Evolutionary conservation across 148 eudicot species (phyloP).

Genomic region (Dianthus caryophyllus): DNA sequence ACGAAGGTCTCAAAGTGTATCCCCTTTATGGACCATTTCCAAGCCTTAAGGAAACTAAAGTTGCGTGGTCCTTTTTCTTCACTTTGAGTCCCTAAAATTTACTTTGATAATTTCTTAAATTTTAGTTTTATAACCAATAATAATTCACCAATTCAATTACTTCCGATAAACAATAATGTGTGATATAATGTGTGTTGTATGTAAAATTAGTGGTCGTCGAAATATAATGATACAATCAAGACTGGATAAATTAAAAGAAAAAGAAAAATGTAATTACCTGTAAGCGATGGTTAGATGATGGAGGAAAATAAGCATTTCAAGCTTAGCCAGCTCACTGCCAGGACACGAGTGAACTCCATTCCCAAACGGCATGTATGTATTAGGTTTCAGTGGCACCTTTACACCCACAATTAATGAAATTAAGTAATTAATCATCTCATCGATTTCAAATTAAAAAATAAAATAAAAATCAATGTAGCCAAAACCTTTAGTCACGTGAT

Average conservation of each 20-base stretch:
- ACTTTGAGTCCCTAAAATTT: constrained; percentile 1
- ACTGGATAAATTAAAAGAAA: too few relatives aligned
- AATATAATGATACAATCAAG: too few relatives aligned
- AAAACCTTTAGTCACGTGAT: constrained; percentile 43
- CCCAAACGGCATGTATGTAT: constrained; percentile 88
- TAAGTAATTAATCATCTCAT: not conserved
- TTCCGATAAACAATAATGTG: too few relatives aligned
- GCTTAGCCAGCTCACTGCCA: constrained; percentile 83
- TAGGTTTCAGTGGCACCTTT: constrained; percentile 63
- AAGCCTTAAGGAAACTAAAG: constrained; percentile 26
- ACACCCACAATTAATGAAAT: constrained; percentile 10
- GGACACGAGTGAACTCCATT: constrained; percentile 88
- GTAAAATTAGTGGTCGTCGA: too few relatives aligned
- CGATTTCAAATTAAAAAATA: not conserved
- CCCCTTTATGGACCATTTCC: constrained; percentile 31
- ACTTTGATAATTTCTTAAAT: not conserved
- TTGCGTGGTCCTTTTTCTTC: constrained; percentile 26
- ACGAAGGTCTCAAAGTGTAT: constrained; percentile 12
- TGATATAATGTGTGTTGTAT: too few relatives aligned
- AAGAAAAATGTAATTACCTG: constrained; percentile 24
- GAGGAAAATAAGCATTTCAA: constrained; percentile 74
- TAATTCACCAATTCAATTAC: too few relatives aligned
- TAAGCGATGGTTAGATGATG: constrained; percentile 60
- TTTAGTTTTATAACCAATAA: constrained; percentile 1
- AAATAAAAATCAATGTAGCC: constrained; percentile 1